Base-by-base conservation (phyloP, 23 red algal species). In the Gracilaria vermiculophylla region DNA sequence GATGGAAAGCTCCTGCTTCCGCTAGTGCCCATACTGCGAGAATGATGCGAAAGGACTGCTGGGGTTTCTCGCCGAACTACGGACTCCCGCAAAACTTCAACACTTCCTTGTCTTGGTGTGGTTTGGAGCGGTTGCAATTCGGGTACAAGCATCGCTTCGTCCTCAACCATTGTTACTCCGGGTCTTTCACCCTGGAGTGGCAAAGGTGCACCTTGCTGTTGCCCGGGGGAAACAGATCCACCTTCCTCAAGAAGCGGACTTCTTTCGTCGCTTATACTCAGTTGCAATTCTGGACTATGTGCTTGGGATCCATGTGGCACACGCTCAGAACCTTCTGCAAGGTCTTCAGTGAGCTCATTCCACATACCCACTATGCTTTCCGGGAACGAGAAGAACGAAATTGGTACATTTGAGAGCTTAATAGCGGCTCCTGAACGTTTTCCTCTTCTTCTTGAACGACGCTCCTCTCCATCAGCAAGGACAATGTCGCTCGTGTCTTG, bases 401-500 rank as follows among this genome's bases (percentile, higher is more conserved):
- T 20, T 6, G 81, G 81, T 51, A 86, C 2, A 19, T n/a, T 5
- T 17, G 36, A 28, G 20, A 10, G 37, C 15, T 48, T 45, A 47
- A 40, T 0, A 48, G 39, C 19, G 12, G 17, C 20, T 45, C 40
- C 67, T 16, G 15, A 6, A 24, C 37, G 67, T 24, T 24, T 73
- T 73, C 67, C 67, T 47, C 67, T 73, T 19, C 42, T 17, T 14
- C 42, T 45, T 8, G 67, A 48, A 73, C 25, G 47, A 27, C 81
- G 62, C 41, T 71, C 66, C 52, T 86, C 61, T 6, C 44, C 53
- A 67, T 35, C 16, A 53, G 62, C 81, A 3, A 86, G 61, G 16
- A 86, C 81, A 74, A 89, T 78, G 52, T 89, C 85, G 25, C 66
- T 61, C 56, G 85, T 89, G 32, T 89, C 85, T 16, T 49, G 9